Evolutionary conservation across 345 rosid genomes (phyloP).

Genomic region (Eutrema japonicum): DNA sequence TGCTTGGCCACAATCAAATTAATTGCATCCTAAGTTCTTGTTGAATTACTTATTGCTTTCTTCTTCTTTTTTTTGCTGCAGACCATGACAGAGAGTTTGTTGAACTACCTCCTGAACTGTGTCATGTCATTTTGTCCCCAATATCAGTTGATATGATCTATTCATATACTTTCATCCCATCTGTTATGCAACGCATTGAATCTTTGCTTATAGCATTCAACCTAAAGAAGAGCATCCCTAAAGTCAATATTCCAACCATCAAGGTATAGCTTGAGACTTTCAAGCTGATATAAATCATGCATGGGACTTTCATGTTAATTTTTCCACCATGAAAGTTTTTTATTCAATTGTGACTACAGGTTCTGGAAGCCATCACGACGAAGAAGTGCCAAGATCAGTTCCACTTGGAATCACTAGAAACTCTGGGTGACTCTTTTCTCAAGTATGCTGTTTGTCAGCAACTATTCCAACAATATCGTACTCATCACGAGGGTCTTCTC

Average conservation of each 20-base stretch:
- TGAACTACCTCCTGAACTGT: slow-evolving; percentile 91
- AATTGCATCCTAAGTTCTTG: not conserved
- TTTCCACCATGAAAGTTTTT: slow-evolving; percentile 14
- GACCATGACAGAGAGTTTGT: slow-evolving; percentile 53
- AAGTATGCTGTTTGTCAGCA: slow-evolving; percentile 84
- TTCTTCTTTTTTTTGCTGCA: slow-evolving; percentile 41
- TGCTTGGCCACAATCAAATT: not conserved
- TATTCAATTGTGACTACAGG: slow-evolving; percentile 44
- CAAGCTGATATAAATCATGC: not conserved
- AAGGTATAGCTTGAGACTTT: slow-evolving; percentile 57
- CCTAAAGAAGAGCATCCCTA: slow-evolving; percentile 56
- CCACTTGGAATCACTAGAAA: slow-evolving; percentile 86
- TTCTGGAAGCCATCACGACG: slow-evolving; percentile 89
- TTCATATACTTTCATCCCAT: slow-evolving; percentile 73
- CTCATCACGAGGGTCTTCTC: slow-evolving; percentile 80
- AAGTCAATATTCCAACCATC: slow-evolving; percentile 62
- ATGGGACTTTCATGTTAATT: not conserved
- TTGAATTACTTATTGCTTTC: not conserved
- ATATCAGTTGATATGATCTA: slow-evolving; percentile 70
- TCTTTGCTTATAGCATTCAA: slow-evolving; percentile 73
- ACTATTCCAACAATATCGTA: slow-evolving; percentile 56
- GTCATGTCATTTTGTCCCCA: slow-evolving; percentile 63
- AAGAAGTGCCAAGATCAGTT: slow-evolving; percentile 79
- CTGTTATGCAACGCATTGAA: slow-evolving; percentile 76
- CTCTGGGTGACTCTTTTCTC: slow-evolving; percentile 93